Percentiles rank a stretch among this genome's conserved stretches.
phyloP scores from a whole-genome alignment of 2,329 filamentous ascomycete genomes.

The Coniochaeta hoffmannii region DNA sequence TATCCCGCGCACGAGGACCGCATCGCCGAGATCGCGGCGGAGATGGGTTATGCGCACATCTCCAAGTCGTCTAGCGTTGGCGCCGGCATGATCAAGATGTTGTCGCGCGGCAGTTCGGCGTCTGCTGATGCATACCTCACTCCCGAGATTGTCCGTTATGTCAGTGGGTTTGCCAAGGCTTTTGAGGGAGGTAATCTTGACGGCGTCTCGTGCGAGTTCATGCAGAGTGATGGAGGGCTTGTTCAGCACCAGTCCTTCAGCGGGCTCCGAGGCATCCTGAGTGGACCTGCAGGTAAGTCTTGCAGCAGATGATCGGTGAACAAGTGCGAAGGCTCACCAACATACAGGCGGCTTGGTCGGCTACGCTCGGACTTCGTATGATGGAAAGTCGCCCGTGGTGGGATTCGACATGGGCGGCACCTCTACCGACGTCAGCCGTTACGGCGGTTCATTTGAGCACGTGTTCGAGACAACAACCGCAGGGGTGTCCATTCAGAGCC shows the following conservation, averaged over 20 bases:
- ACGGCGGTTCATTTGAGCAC: constrained; percentile 38
- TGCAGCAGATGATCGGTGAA: too few species aligned
- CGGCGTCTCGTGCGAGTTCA: constrained; percentile 63
- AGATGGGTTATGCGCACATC: constrained; percentile 62
- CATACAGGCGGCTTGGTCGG: too few species aligned
- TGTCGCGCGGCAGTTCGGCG: constrained; percentile 59
- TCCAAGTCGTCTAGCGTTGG: constrained; percentile 60
- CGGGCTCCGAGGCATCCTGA: constrained; percentile 61
- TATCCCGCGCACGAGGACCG: constrained; percentile 51
- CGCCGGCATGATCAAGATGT: constrained; percentile 71
- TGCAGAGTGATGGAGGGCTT: constrained; percentile 55
- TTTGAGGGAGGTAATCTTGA: constrained; percentile 58
- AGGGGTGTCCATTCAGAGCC: constrained; percentile 69
- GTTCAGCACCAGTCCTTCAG: constrained; percentile 55
- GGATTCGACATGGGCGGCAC: constrained; percentile 61
- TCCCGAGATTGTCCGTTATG: constrained; percentile 63
- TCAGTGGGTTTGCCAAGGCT: constrained; percentile 56
- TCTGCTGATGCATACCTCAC: constrained; percentile 66
- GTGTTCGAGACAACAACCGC: constrained; percentile 69
- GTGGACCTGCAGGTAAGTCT: constrained; percentile 68
- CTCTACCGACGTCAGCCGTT: constrained; percentile 65
- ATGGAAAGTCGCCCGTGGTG: constrained; percentile 62
- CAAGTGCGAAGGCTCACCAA: too few species aligned
- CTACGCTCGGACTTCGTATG: constrained; percentile 65
- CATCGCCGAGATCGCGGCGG: constrained; percentile 54